Base-by-base conservation (phyloP, 768 basidiomycete genomes). In the Asterophora lycoperdoides region DNA sequence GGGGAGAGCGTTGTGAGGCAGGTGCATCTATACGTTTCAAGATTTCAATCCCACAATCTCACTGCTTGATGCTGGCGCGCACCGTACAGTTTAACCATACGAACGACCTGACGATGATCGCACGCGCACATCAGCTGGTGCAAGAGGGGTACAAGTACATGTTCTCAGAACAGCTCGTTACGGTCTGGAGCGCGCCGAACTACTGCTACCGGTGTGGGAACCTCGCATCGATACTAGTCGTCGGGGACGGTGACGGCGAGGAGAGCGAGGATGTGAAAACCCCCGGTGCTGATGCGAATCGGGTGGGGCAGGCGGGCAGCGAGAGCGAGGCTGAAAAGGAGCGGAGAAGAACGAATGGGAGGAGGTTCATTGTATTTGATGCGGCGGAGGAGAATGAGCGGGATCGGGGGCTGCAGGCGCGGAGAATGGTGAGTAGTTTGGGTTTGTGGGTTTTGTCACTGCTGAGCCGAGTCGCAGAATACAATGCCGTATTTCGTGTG, bases 141-240 rank as follows among this genome's bases (percentile, higher is more conserved):
- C 92, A 94, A 65, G 92, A 94, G 66, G 92, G 93, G 1, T 93
- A 80, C 71, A 98, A 97, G 70, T 86, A 93, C 64, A 95, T 97
- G 95, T 96, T 97, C 58, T 89, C 96, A 62, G 80, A 86, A 53
- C 77, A 84, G 54, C 87, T 95, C 15, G 92, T 93, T 10, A 95
- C 92, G 0, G 92, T 95, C 8, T 95, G 92, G 92, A 85, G 83
- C 5, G 92, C 92, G 42, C 89, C 90, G 26, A 94, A 92, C 60
- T 92, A 92, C 62, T 93, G 76, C 52, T 79, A 77, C 52, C 66
- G 73, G 26, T 91, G 91, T 60, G 92, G 94, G 13, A 98, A 98
- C 56, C 75, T 90, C 69, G 94, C 94, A 0, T 86, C 86, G 28
- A 91, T 98, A 56, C 77, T 98, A 72, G 92, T 87, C 1, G 79